phyloP scores from a whole-genome alignment of 1,284 basidiomycete genomes.

The Apiotrichum laibachii region DNA sequence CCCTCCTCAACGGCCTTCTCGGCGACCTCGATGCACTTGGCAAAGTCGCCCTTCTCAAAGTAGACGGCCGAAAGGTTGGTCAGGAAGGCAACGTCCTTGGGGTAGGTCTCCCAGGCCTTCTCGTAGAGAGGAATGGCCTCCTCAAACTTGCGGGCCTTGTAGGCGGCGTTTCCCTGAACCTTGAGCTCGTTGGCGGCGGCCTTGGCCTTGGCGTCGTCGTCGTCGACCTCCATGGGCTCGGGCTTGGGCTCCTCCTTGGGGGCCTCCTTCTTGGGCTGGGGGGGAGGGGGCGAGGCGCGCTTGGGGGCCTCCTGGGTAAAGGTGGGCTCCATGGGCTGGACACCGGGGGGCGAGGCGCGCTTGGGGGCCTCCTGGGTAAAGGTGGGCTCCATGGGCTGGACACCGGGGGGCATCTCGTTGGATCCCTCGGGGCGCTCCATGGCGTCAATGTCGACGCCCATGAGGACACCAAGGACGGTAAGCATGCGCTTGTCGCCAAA shows the following conservation, averaged over 20 bases:
- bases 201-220: slow-evolving; percentile 63
- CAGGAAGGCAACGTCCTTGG: slow-evolving; percentile 90
- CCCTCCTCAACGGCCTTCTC: slow-evolving; percentile 95
- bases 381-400: slow-evolving; percentile 28
- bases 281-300: slow-evolving; percentile 39
- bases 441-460: slow-evolving; percentile 85
- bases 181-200: slow-evolving; percentile 74
- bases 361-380: slow-evolving; percentile 1
- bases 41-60: slow-evolving; percentile 88
- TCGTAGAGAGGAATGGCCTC: slow-evolving; percentile 69
- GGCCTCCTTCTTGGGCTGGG: slow-evolving; percentile 32
- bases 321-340: slow-evolving; percentile 28
- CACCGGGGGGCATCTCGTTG: slow-evolving; percentile 68
- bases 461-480: slow-evolving; percentile 79
- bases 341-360: slow-evolving; percentile 51
- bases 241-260: slow-evolving; percentile 54
- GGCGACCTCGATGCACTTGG: slow-evolving; percentile 85
- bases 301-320: slow-evolving; percentile 1
- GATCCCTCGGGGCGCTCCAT: slow-evolving; percentile 82
- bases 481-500: slow-evolving; percentile 88
- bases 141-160: slow-evolving; percentile 79
- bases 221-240: slow-evolving; percentile 67
- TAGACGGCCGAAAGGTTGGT: slow-evolving; percentile 88
- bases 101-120: slow-evolving; percentile 89
- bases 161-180: slow-evolving; percentile 72